phyloP scores from a whole-genome alignment of 805 yeast species.

The Saturnispora zaruensis region DNA sequence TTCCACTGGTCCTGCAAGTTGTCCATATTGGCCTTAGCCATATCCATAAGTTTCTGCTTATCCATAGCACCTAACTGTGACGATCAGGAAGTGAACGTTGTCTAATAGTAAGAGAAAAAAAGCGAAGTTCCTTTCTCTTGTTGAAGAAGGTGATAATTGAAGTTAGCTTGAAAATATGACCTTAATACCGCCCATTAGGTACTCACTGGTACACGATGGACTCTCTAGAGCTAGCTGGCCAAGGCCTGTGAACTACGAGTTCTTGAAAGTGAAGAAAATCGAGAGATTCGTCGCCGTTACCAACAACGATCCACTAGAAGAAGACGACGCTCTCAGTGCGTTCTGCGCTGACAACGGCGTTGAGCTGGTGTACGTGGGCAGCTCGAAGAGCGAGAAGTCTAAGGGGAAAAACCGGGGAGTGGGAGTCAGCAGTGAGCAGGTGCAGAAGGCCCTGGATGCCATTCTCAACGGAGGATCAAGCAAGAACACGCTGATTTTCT shows the following conservation, averaged over 20 bases:
- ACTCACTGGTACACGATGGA: constrained; percentile 58
- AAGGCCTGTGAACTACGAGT: constrained; percentile 60
- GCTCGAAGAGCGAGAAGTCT: constrained; percentile 50
- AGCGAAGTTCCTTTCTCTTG: not conserved
- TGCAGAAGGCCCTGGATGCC: constrained; percentile 49
- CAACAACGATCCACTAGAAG: constrained; percentile 58
- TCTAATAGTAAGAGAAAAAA: not conserved
- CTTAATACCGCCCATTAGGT: constrained; percentile 51
- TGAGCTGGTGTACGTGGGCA: constrained; percentile 56
- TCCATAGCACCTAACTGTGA: not conserved
- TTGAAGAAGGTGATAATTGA: not conserved
- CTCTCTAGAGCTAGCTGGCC: constrained; percentile 86
- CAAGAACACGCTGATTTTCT: constrained; percentile 70
- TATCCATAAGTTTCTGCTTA: not conserved
- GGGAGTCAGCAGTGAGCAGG: constrained; percentile 62
- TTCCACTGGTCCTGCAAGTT: constrained; percentile 3
- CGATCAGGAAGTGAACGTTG: not conserved
- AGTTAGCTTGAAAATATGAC: not conserved
- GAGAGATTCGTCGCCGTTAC: constrained; percentile 71
- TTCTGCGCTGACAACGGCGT: constrained; percentile 53
- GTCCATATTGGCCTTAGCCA: constrained; percentile 5
- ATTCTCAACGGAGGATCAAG: constrained; percentile 41
- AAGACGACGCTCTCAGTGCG: constrained; percentile 37
- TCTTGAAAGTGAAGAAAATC: constrained; percentile 54
- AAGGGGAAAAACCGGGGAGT: constrained; percentile 79